Percentiles rank a stretch among this genome's conserved stretches.
Evolutionary conservation across 2,329 filamentous ascomycete species (phyloP).

Genomic region (Coniosporium tulheliwenetii): DNA sequence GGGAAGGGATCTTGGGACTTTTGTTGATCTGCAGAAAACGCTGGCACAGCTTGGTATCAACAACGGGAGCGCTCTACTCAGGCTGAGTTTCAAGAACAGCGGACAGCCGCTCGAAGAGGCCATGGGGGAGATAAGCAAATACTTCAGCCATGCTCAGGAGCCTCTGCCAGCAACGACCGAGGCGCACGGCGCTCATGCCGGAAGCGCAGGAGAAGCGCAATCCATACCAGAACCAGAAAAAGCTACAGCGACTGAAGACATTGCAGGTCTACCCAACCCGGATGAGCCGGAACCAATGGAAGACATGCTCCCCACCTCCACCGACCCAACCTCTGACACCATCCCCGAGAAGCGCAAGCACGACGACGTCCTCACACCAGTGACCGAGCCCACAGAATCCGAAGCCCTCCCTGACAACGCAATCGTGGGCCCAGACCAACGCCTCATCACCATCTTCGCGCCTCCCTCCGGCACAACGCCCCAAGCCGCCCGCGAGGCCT

Average conservation of each 20-base stretch:
- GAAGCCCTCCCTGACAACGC: slow-evolving; percentile 5
- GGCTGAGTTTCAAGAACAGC: slow-evolving; percentile 61
- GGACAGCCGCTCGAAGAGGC: slow-evolving; percentile 71
- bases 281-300: not conserved
- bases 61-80: slow-evolving; percentile 63
- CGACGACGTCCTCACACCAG: slow-evolving; percentile 7
- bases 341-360: slow-evolving; percentile 3
- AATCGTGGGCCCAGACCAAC: slow-evolving; percentile 14
- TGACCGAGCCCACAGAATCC: slow-evolving; percentile 5
- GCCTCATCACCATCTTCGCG: slow-evolving; percentile 56
- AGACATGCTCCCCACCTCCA: not conserved
- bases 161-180: slow-evolving; percentile 6
- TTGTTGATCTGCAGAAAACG: slow-evolving; percentile 77
- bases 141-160: slow-evolving; percentile 42
- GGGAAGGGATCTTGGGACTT: slow-evolving; percentile 60
- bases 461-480: slow-evolving; percentile 63
- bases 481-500: slow-evolving; percentile 50
- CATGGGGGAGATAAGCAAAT: slow-evolving; percentile 63
- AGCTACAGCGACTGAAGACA: slow-evolving; percentile 7
- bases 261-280: not conserved
- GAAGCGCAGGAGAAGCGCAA: slow-evolving; percentile 4
- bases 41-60: slow-evolving; percentile 77
- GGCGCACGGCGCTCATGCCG: slow-evolving; percentile 13
- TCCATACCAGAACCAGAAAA: slow-evolving; percentile 8
- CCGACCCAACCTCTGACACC: slow-evolving; percentile 5